Evolutionary conservation across 768 basidiomycete genomes (phyloP).

Genomic region (Rhodotorula paludigena): DNA sequence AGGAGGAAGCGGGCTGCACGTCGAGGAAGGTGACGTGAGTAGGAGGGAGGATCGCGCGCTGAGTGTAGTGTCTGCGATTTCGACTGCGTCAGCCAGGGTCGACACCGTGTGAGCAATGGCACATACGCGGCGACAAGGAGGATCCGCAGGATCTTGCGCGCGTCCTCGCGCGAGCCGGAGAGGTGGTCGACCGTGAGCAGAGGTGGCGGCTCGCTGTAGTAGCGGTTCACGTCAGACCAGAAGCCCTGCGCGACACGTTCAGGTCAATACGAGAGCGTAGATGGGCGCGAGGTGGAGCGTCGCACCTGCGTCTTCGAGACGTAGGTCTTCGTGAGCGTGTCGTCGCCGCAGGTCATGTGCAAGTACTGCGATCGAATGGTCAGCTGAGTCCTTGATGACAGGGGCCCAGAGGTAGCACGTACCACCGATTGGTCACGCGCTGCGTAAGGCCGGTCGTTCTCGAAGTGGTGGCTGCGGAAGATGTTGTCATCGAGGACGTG

Average conservation of each 20-base stretch:
- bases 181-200: constrained; percentile 12
- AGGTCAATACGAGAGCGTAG: neutral
- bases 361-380: neutral
- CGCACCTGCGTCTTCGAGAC: constrained; percentile 21
- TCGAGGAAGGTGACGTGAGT: constrained; percentile 6
- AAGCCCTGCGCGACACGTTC: constrained; percentile 6
- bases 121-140: constrained; percentile 5
- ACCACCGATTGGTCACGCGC: constrained; percentile 21
- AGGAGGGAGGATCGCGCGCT: constrained; percentile 9
- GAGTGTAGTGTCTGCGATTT: constrained; percentile 14
- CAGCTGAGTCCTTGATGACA: neutral
- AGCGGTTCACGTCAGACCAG: constrained; percentile 29
- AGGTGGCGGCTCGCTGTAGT: constrained; percentile 11
- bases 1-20: neutral
- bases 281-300: neutral
- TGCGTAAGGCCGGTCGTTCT: constrained; percentile 1
- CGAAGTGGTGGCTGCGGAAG: constrained; percentile 23
- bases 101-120: neutral
- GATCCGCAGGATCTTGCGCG: constrained; percentile 4
- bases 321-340: constrained; percentile 4
- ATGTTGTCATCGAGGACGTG: constrained; percentile 15
- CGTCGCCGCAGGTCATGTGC: constrained; percentile 33
- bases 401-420: neutral
- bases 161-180: neutral
- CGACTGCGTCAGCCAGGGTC: neutral